These are phyloP conservation scores for Vigna unguiculata DNA, from an alignment of 306 rosid genomes.

Conservation along the genomic window DNA sequence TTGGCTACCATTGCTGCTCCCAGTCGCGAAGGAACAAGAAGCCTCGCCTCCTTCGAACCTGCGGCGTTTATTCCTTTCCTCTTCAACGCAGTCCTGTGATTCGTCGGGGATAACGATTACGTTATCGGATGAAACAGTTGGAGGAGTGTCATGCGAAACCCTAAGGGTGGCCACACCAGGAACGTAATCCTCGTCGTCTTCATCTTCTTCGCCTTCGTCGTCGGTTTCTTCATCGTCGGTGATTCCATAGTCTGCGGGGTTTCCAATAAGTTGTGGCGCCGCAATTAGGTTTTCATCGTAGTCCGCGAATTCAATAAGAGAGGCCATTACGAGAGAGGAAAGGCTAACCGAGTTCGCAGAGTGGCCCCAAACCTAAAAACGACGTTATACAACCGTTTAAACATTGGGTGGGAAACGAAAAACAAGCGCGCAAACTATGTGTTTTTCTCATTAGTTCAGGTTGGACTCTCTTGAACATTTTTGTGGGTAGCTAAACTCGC, in stretches of 20 bases:
- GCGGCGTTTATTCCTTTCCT: conserved; percentile 66
- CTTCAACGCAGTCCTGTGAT: conserved; percentile 39
- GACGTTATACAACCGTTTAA: not conserved
- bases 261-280: not conserved
- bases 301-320: not conserved
- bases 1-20: conserved; percentile 51
- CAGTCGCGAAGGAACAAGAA: conserved; percentile 39
- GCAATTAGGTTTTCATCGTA: not conserved
- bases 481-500: too few relatives aligned
- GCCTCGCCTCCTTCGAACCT: conserved; percentile 63
- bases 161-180: conserved; percentile 38
- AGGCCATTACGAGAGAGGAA: not conserved
- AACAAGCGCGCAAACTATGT: not conserved
- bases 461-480: too few relatives aligned
- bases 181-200: conserved; percentile 42
- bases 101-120: conserved; percentile 26
- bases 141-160: conserved; percentile 45
- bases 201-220: conserved; percentile 18
- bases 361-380: not conserved
- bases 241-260: conserved; percentile 20
- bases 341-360: not conserved
- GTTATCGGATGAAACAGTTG: conserved; percentile 27
- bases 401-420: not conserved
- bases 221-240: conserved; percentile 39
- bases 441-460: too few relatives aligned